These are phyloP conservation scores for Candida boleticola DNA, from an alignment of 805 yeast genomes.

Conservation along the genomic window DNA sequence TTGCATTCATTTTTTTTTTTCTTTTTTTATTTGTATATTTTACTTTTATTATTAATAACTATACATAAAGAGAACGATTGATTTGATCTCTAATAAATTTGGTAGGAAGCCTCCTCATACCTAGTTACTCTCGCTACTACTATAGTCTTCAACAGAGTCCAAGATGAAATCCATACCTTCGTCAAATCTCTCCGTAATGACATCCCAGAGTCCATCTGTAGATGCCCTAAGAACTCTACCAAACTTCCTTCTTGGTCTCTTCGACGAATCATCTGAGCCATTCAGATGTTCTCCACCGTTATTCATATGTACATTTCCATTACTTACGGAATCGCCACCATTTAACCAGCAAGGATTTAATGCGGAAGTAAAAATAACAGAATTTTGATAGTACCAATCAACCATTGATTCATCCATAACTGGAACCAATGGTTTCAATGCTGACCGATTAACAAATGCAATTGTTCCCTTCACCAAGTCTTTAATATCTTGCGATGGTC, in stretches of 20 bases:
- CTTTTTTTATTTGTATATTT: background rate
- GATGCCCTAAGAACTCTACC: conserved; percentile 84
- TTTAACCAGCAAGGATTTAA: conserved; percentile 79
- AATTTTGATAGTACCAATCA: conserved; percentile 89
- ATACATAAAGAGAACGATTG: conserved; percentile 2
- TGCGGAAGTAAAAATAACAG: conserved; percentile 74
- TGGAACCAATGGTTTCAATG: conserved; percentile 78
- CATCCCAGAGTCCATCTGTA: conserved; percentile 69
- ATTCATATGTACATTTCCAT: conserved; percentile 11
- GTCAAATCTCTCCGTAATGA: conserved; percentile 76
- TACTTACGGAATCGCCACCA: conserved; percentile 14
- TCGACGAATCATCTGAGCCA: conserved; percentile 35
- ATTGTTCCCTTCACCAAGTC: conserved; percentile 67
- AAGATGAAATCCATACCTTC: conserved; percentile 83
- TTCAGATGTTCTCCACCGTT: conserved; percentile 11
- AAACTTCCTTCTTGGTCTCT: conserved; percentile 83
- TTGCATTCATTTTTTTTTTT: background rate
- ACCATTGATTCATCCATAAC: conserved; percentile 84
- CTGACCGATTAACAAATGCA: conserved; percentile 64
- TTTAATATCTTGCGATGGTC: conserved; percentile 54
- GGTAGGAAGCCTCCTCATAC: conserved; percentile 1
- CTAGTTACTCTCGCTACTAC: conserved; percentile 17
- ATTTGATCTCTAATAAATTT: background rate
- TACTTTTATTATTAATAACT: conserved; percentile 2
- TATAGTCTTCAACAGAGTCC: conserved; percentile 67